These are phyloP conservation scores for Tuber borchii DNA, from an alignment of 495 filamentous ascomycete species.

Conservation along the genomic window DNA sequence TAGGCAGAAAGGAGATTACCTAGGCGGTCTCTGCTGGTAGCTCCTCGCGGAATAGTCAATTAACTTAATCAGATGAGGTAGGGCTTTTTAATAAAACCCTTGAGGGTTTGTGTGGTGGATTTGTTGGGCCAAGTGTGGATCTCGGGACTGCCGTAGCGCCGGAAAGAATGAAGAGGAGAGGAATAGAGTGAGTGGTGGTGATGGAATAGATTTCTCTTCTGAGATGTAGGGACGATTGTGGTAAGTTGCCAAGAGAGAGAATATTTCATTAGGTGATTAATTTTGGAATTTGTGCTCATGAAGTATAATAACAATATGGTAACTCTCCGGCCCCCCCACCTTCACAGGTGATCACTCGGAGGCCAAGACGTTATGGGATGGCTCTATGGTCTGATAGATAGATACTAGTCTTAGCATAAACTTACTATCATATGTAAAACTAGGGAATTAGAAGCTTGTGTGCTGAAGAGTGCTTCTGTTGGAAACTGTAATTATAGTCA, in stretches of 20 bases:
- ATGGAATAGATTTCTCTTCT: background rate
- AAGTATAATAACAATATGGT: background rate
- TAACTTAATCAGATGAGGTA: background rate
- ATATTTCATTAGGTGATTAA: background rate
- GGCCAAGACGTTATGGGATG: background rate
- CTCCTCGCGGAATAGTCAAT: background rate
- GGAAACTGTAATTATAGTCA: too few relatives aligned
- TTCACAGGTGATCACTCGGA: background rate
- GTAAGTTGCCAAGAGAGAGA: background rate
- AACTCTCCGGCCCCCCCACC: background rate
- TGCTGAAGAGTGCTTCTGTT: background rate
- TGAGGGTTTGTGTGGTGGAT: background rate
- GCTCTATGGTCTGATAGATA: background rate
- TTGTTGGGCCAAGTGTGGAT: background rate
- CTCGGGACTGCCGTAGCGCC: background rate
- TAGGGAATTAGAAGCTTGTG: background rate
- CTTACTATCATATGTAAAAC: too few relatives aligned
- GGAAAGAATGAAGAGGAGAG: background rate
- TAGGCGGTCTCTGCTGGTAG: background rate
- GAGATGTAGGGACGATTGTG: background rate
- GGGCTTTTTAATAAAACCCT: background rate
- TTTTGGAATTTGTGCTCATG: background rate
- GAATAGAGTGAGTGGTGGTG: background rate
- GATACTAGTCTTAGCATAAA: too few relatives aligned
- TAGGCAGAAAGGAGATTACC: background rate